These are phyloP conservation scores for Berkeleyomyces basicola DNA, from an alignment of 2,329 filamentous ascomycete species.

Conservation along the genomic window DNA sequence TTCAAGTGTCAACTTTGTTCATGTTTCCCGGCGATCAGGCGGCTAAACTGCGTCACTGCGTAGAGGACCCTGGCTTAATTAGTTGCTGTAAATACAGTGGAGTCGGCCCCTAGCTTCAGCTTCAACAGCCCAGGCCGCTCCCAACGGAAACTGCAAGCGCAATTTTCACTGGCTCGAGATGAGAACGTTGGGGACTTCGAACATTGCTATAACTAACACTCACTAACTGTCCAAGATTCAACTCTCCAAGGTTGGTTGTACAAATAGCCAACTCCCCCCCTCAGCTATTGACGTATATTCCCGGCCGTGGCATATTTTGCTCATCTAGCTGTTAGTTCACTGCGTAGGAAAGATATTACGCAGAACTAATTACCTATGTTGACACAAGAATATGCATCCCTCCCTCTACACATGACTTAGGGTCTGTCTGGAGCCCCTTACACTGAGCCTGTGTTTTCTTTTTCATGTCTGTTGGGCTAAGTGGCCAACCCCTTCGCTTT, in stretches of 20 bases:
- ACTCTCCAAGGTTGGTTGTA: no score
- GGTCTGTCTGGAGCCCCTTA: background rate
- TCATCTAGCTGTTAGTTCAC: background rate
- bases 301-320: background rate
- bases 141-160: conserved; percentile 12
- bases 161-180: background rate
- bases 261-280: no score
- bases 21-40: no score
- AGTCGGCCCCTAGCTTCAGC: background rate
- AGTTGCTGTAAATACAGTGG: background rate
- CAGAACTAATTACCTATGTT: background rate
- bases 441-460: background rate
- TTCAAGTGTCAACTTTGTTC: no score
- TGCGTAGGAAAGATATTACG: background rate
- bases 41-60: no score
- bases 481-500: background rate
- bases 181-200: background rate
- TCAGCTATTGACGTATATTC: no score
- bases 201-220: no score
- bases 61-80: background rate
- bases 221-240: no score
- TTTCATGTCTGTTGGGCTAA: background rate
- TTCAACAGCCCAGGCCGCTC: background rate
- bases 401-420: background rate
- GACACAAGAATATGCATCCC: background rate